These are phyloP conservation scores for Trichoderma sp. DNA, from an alignment of 2,329 filamentous ascomycete genomes.

Conservation along the genomic window DNA sequence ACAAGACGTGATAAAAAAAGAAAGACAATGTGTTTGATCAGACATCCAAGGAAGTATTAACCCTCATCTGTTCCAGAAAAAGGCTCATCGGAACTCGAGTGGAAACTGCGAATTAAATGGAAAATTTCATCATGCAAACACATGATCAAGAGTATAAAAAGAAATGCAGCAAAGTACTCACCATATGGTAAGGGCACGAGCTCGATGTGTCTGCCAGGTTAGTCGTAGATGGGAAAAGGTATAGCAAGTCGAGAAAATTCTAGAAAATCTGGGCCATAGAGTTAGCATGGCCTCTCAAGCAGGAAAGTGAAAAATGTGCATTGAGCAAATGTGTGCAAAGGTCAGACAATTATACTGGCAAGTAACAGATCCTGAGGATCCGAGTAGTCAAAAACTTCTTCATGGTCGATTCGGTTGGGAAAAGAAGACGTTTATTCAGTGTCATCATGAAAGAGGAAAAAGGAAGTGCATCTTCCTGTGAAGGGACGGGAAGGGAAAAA, in stretches of 20 bases:
- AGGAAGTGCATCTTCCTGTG: slow-evolving; percentile 8
- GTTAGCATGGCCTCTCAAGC: slow-evolving; percentile 18
- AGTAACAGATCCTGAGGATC: slow-evolving; percentile 75
- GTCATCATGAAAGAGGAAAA: slow-evolving; percentile 64
- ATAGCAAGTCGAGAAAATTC: background rate
- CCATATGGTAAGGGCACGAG: background rate
- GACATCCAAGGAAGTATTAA: slow-evolving; percentile 75
- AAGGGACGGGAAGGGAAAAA: slow-evolving; percentile 28
- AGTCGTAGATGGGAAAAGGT: background rate
- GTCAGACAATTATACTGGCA: slow-evolving; percentile 88
- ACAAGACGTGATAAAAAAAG: slow-evolving; percentile 12
- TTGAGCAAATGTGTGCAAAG: slow-evolving; percentile 23
- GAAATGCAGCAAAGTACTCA: slow-evolving; percentile 25
- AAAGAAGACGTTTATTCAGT: slow-evolving; percentile 76
- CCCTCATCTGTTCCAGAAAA: slow-evolving; percentile 70
- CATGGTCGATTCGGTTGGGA: slow-evolving; percentile 87
- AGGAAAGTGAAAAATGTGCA: slow-evolving; percentile 11
- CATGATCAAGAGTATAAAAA: slow-evolving; percentile 12
- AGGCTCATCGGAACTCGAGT: slow-evolving; percentile 73
- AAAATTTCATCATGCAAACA: slow-evolving; percentile 68
- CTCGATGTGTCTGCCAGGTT: slow-evolving; percentile 3
- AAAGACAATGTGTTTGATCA: slow-evolving; percentile 48
- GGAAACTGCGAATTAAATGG: slow-evolving; percentile 84
- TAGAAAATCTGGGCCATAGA: background rate
- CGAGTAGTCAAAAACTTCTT: slow-evolving; percentile 69